Conservation (phyloP, 768 basidiomycete species). For the Strobilomyces dryophilus region DNA sequence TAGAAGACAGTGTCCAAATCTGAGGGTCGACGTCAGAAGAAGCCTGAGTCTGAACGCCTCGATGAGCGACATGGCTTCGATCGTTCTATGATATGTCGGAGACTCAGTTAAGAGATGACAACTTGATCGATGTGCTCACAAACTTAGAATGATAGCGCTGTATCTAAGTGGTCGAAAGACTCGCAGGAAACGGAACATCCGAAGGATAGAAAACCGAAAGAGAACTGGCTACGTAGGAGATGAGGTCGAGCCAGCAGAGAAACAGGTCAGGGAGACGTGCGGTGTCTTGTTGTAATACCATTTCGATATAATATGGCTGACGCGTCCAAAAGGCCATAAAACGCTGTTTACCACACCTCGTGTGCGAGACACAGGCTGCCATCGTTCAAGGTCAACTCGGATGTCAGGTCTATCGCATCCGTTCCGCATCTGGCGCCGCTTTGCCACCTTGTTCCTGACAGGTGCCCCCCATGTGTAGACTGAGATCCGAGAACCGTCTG, state of each 20-base stretch:
- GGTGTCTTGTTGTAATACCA: conserved; percentile 80
- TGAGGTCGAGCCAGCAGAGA: neutral
- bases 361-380: neutral
- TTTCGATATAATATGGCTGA: conserved; percentile 89
- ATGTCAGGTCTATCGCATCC: too few relatives aligned
- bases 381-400: too few relatives aligned
- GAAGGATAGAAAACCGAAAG: conserved; percentile 87
- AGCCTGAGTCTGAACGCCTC: too few relatives aligned
- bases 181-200: conserved; percentile 84
- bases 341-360: conserved; percentile 40
- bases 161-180: conserved; percentile 89
- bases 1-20: conserved; percentile 8
- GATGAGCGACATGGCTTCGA: conserved; percentile 96
- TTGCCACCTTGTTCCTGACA: too few relatives aligned
- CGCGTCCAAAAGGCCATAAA: conserved; percentile 83
- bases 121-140: conserved; percentile 45
- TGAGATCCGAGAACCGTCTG: too few relatives aligned
- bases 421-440: too few relatives aligned
- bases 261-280: conserved; percentile 37
- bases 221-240: conserved; percentile 56
- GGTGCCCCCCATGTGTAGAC: too few relatives aligned
- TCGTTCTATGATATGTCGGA: conserved; percentile 57
- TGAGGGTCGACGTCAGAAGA: conserved; percentile 13
- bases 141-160: conserved; percentile 74
- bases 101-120: neutral